A percentile compares a stretch with the other conserved stretches of the same genome.
These are phyloP conservation scores for Phytophthora vignae DNA, from an alignment of 352 stramenopile species.

Conservation along the genomic window DNA sequence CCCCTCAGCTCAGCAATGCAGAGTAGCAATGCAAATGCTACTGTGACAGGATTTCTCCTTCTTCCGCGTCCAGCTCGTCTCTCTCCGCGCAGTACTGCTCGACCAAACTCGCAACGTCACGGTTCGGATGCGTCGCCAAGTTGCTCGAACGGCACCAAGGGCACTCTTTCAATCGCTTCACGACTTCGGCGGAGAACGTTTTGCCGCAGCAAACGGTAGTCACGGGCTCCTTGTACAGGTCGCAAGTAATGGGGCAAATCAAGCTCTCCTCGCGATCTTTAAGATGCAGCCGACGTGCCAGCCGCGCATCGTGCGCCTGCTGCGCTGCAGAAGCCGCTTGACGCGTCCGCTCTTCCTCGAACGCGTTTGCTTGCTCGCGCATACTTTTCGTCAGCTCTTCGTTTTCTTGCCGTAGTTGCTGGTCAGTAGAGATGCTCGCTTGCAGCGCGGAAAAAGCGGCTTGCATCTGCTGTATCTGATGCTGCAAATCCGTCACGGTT, in stretches of 20 bases:
- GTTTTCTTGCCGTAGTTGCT: conserved; percentile 10
- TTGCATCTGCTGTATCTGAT: conserved; percentile 20
- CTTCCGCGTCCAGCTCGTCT: conserved; percentile 6
- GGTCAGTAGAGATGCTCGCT: background rate
- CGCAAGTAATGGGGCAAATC: conserved; percentile 15
- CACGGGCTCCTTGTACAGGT: conserved; percentile 11
- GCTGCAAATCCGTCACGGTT: conserved; percentile 8
- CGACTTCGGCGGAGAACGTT: conserved; percentile 15
- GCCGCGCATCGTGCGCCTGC: conserved; percentile 5
- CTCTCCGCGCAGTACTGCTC: conserved; percentile 10
- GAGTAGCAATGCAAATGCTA: too few species aligned
- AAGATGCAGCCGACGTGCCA: conserved; percentile 9
- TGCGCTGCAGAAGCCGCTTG: conserved; percentile 5
- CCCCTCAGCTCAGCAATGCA: too few species aligned
- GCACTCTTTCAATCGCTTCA: conserved; percentile 1
- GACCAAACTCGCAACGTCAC: conserved; percentile 13
- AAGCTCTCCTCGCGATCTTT: conserved; percentile 16
- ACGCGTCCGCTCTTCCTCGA: conserved; percentile 9
- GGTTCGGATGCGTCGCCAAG: conserved; percentile 15
- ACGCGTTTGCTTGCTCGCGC: conserved; percentile 7
- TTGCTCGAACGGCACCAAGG: conserved; percentile 9
- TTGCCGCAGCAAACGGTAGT: conserved; percentile 26
- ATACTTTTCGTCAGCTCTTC: conserved; percentile 5
- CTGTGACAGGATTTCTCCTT: background rate
- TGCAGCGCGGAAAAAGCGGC: conserved; percentile 9